Evolutionary conservation across 148 eudicot species (phyloP).

Genomic region (Polygonum aviculare): DNA sequence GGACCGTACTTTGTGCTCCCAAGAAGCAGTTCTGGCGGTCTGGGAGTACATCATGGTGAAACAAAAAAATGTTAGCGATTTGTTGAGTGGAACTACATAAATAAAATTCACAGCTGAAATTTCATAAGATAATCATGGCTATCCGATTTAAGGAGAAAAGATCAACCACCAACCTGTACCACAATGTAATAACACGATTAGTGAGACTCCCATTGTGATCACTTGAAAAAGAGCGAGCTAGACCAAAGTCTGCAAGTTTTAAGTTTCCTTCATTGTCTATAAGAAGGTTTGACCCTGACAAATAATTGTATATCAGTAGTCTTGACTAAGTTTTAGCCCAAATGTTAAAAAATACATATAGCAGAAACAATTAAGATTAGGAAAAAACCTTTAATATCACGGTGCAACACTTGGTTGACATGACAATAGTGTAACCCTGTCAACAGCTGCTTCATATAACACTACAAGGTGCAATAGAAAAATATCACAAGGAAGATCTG

Average conservation of each 20-base stretch:
- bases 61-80: not conserved
- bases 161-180: conserved; percentile 59
- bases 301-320: not conserved
- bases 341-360: not conserved
- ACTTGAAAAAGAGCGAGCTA: conserved; percentile 75
- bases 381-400: conserved; percentile 73
- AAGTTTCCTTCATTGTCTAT: conserved; percentile 82
- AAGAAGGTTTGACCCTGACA: conserved; percentile 77
- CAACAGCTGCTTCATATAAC: conserved; percentile 86
- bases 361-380: not conserved
- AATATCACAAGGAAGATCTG: conserved; percentile 6
- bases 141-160: not conserved
- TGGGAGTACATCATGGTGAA: conserved; percentile 15
- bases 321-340: not conserved
- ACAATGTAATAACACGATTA: conserved; percentile 82
- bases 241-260: conserved; percentile 95
- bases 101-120: not conserved
- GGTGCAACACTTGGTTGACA: conserved; percentile 84
- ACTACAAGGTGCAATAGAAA: conserved; percentile 27
- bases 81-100: not conserved
- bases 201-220: conserved; percentile 85
- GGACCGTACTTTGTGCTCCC: conserved; percentile 96
- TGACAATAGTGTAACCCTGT: conserved; percentile 96
- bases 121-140: not conserved
- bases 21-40: conserved; percentile 96